A percentile compares a stretch with the other conserved stretches of the same genome.
Evolutionary conservation across 441 rosid species (phyloP).

Genomic region (Populus tomentosa): DNA sequence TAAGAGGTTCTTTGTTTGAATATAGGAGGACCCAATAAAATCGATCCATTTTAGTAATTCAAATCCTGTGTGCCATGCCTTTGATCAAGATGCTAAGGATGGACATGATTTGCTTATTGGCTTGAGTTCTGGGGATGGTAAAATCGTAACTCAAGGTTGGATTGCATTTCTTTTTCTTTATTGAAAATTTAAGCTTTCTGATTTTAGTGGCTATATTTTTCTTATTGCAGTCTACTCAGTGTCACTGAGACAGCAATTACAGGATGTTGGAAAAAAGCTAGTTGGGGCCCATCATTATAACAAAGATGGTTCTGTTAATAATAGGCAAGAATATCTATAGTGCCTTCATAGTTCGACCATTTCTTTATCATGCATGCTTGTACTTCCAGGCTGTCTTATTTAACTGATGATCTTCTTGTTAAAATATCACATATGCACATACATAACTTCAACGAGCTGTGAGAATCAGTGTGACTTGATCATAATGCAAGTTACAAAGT

Average conservation of each 20-base stretch:
- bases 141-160: slow-evolving; percentile 17
- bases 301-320: slow-evolving; percentile 91
- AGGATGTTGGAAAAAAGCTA: slow-evolving; percentile 90
- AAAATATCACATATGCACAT: not conserved
- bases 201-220: slow-evolving; percentile 27
- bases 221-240: slow-evolving; percentile 74
- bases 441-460: not conserved
- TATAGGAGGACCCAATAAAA: slow-evolving; percentile 84
- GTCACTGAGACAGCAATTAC: slow-evolving; percentile 93
- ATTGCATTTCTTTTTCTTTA: slow-evolving; percentile 11
- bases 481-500: not conserved
- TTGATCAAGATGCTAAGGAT: slow-evolving; percentile 89
- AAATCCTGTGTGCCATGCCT: slow-evolving; percentile 90
- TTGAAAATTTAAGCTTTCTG: slow-evolving; percentile 12
- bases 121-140: slow-evolving; percentile 94
- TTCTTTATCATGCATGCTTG: not conserved
- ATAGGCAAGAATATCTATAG: slow-evolving; percentile 53
- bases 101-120: slow-evolving; percentile 98
- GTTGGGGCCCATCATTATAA: slow-evolving; percentile 85
- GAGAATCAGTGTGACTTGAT: not conserved
- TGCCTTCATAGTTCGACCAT: not conserved
- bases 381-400: not conserved
- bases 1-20: slow-evolving; percentile 20
- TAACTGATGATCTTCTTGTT: not conserved
- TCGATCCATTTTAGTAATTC: slow-evolving; percentile 88